Evolutionary conservation across 1,139 yeast genomes (phyloP).

Genomic region (Suhomyces wounanorum): DNA sequence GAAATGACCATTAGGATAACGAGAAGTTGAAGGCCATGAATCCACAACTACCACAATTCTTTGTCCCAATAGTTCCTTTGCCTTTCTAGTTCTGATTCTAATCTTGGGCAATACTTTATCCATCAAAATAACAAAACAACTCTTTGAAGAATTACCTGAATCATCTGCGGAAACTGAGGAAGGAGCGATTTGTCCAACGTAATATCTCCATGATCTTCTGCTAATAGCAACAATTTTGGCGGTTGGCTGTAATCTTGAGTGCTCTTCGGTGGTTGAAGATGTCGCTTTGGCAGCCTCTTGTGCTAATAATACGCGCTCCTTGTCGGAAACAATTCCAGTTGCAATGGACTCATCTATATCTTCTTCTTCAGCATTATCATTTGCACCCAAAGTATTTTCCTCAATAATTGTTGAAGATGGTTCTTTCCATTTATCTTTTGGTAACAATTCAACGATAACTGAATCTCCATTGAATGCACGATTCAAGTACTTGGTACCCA

Average conservation of each 20-base stretch:
- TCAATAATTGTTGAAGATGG: slow-evolving; percentile 82
- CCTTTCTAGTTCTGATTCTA: slow-evolving; percentile 84
- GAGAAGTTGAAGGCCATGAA: slow-evolving; percentile 83
- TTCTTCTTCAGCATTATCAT: slow-evolving; percentile 58
- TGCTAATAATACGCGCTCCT: slow-evolving; percentile 72
- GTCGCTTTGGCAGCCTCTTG: slow-evolving; percentile 74
- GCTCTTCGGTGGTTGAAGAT: slow-evolving; percentile 34
- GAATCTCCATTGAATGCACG: slow-evolving; percentile 91
- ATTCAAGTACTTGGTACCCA: slow-evolving; percentile 83
- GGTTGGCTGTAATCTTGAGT: slow-evolving; percentile 71
- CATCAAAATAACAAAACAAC: slow-evolving; percentile 85
- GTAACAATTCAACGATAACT: slow-evolving; percentile 87
- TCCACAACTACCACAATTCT: slow-evolving; percentile 92
- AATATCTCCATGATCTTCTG: slow-evolving; percentile 93
- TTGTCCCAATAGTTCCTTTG: slow-evolving; percentile 77
- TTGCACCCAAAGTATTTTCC: slow-evolving; percentile 64
- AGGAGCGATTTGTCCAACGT: slow-evolving; percentile 92
- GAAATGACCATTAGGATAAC: slow-evolving; percentile 93
- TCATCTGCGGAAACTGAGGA: slow-evolving; percentile 64
- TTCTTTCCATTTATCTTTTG: slow-evolving; percentile 83
- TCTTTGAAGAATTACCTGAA: slow-evolving; percentile 62
- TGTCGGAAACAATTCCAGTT: slow-evolving; percentile 59
- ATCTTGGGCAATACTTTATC: slow-evolving; percentile 87
- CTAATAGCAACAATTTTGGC: slow-evolving; percentile 87
- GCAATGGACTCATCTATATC: slow-evolving; percentile 41